These are phyloP conservation scores for Cadophora sp. DNA, from an alignment of 2,329 filamentous ascomycete species.

Conservation along the genomic window DNA sequence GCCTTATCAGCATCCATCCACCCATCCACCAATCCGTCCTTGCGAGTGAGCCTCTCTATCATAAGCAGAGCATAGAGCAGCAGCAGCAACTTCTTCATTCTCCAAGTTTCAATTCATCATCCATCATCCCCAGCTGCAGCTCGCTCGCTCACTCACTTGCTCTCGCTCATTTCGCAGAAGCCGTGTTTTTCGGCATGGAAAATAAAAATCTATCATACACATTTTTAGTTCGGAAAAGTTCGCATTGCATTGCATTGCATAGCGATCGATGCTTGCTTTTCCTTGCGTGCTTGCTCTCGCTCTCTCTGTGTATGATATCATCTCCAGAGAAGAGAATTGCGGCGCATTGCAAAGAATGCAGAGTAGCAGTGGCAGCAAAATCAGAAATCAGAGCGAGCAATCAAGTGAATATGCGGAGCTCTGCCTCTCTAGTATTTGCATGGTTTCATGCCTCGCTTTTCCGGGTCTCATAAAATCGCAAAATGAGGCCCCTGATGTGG, in stretches of 20 bases:
- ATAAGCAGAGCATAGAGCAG: constrained; percentile 8
- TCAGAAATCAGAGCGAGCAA: constrained; percentile 11
- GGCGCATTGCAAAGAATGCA: constrained; percentile 5
- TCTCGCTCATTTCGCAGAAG: background rate
- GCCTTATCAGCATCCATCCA: constrained; percentile 9
- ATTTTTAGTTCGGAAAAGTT: constrained; percentile 1
- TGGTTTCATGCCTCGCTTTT: background rate
- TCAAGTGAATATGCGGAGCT: background rate
- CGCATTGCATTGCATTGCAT: background rate
- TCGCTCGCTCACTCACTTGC: no score
- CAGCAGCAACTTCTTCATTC: background rate
- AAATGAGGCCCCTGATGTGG: constrained; percentile 23
- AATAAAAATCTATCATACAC: constrained; percentile 11
- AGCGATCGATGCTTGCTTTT: background rate
- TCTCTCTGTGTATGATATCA: background rate
- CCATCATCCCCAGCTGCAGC: background rate
- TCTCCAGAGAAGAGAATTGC: background rate
- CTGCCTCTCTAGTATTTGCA: background rate
- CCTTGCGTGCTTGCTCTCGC: background rate
- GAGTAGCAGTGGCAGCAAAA: constrained; percentile 8
- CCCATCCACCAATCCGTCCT: constrained; percentile 9
- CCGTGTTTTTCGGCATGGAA: background rate
- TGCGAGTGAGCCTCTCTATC: background rate
- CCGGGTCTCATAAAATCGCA: constrained; percentile 13
- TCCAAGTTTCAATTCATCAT: background rate